Conservation (phyloP, 2,329 filamentous ascomycete species). For the Xylariaceae sp. region DNA sequence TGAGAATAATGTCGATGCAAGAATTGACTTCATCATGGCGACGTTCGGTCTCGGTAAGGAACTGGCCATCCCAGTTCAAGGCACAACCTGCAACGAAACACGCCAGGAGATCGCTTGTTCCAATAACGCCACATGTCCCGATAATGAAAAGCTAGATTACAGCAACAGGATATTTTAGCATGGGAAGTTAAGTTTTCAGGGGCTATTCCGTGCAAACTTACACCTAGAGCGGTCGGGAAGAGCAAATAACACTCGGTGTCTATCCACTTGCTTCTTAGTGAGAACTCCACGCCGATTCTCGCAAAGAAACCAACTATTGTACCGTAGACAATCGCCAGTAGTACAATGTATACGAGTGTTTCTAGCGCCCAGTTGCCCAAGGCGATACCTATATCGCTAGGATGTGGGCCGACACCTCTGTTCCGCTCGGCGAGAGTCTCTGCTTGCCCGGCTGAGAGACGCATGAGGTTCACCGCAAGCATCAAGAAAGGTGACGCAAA, state of each 20-base stretch:
- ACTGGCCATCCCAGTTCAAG: slow-evolving; percentile 62
- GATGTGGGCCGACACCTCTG: slow-evolving; percentile 46
- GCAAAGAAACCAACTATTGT: slow-evolving; percentile 47
- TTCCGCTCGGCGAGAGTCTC: slow-evolving; percentile 22
- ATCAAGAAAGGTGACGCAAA: slow-evolving; percentile 62
- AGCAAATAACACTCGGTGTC: slow-evolving; percentile 54
- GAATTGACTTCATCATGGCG: slow-evolving; percentile 62
- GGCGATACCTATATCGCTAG: slow-evolving; percentile 50
- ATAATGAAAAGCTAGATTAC: slow-evolving; percentile 50
- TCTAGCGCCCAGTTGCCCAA: slow-evolving; percentile 58
- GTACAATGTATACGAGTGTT: slow-evolving; percentile 58
- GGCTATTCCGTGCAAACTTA: slow-evolving; percentile 19
- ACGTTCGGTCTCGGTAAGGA: slow-evolving; percentile 51
- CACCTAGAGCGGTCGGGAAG: slow-evolving; percentile 49
- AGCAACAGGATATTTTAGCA: slow-evolving; percentile 1
- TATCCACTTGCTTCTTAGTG: slow-evolving; percentile 50
- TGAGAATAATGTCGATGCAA: slow-evolving; percentile 56
- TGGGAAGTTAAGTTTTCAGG: background rate
- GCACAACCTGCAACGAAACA: slow-evolving; percentile 59
- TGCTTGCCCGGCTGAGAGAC: slow-evolving; percentile 44
- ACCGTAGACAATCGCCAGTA: slow-evolving; percentile 53
- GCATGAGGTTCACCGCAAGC: slow-evolving; percentile 55
- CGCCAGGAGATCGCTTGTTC: slow-evolving; percentile 58
- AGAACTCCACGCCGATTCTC: slow-evolving; percentile 45
- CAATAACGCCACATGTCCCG: slow-evolving; percentile 55